These are phyloP conservation scores for Verticillium nonalfalfae DNA, from an alignment of 2,329 filamentous ascomycete species.

Conservation along the genomic window DNA sequence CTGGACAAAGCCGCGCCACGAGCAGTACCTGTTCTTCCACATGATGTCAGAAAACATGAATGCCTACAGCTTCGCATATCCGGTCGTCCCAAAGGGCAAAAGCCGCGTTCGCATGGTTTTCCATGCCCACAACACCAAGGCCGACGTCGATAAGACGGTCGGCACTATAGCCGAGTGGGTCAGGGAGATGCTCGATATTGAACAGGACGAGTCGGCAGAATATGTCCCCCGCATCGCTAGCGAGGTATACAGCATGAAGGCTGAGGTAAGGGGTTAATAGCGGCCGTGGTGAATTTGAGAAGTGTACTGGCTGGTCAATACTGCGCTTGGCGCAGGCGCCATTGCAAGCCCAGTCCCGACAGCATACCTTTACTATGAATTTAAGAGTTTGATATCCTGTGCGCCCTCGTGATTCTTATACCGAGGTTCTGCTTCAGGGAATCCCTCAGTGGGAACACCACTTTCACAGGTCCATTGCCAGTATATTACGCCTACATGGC, in stretches of 20 bases:
- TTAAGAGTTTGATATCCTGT: background rate
- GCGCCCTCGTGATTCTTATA: background rate
- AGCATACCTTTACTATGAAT: background rate
- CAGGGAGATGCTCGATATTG: conserved; percentile 10
- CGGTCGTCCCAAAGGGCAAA: conserved; percentile 30
- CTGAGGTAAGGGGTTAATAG: background rate
- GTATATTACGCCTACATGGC: background rate
- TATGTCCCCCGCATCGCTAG: background rate
- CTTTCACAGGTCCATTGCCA: background rate
- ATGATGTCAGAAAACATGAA: conserved; percentile 13
- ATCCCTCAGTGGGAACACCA: background rate
- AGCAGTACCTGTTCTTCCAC: conserved; percentile 17
- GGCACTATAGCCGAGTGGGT: conserved; percentile 6
- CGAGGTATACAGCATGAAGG: background rate
- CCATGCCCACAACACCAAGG: conserved; percentile 31
- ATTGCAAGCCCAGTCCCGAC: background rate
- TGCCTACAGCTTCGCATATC: conserved; percentile 25
- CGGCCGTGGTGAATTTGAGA: background rate
- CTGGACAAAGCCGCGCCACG: conserved; percentile 16
- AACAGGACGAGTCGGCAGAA: background rate
- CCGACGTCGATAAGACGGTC: conserved; percentile 19
- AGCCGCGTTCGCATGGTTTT: conserved; percentile 31
- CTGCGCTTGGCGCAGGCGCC: background rate
- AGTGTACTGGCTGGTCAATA: background rate
- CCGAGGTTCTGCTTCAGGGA: background rate